phyloP scores from a whole-genome alignment of 257 asterid genomes.

The Ilex aquifolium region DNA sequence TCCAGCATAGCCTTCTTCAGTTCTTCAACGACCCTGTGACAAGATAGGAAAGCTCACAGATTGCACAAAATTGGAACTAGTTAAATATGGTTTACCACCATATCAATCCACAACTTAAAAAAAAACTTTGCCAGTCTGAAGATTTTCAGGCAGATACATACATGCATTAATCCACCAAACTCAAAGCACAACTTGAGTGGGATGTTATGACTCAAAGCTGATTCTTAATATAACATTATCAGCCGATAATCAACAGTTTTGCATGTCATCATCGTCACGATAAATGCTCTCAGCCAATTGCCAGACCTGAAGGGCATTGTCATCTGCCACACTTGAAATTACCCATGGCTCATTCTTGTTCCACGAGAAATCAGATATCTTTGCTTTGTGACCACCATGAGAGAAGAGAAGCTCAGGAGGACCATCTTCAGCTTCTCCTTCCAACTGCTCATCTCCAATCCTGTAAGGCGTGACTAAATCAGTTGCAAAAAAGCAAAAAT shows the following conservation, averaged over 20 bases:
- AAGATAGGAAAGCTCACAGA: too few relatives aligned
- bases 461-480: slow-evolving; percentile 21
- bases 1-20: too few relatives aligned
- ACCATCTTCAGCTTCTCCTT: slow-evolving; percentile 98
- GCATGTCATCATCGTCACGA: slow-evolving; percentile 54
- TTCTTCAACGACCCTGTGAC: too few relatives aligned
- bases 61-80: too few relatives aligned
- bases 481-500: too few relatives aligned
- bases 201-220: too few relatives aligned
- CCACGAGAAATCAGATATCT: slow-evolving; percentile 93
- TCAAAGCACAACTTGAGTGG: too few relatives aligned
- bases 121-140: too few relatives aligned
- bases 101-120: too few relatives aligned
- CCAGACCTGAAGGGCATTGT: slow-evolving; percentile 87
- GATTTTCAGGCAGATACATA: too few relatives aligned
- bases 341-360: slow-evolving; percentile 84
- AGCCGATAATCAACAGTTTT: slow-evolving; percentile 16
- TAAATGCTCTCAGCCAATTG: slow-evolving; percentile 88
- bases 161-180: too few relatives aligned
- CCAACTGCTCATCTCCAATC: slow-evolving; percentile 94
- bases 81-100: too few relatives aligned
- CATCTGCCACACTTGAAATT: slow-evolving; percentile 92
- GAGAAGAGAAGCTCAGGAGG: slow-evolving; percentile 94
- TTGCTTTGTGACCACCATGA: slow-evolving; percentile 96
- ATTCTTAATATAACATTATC: slow-evolving; percentile 1